Evolutionary conservation across 208 protist species (phyloP), one percentile per base, ranked within the genome.

Genomic region (Wallacemonas collosoma): DNA sequence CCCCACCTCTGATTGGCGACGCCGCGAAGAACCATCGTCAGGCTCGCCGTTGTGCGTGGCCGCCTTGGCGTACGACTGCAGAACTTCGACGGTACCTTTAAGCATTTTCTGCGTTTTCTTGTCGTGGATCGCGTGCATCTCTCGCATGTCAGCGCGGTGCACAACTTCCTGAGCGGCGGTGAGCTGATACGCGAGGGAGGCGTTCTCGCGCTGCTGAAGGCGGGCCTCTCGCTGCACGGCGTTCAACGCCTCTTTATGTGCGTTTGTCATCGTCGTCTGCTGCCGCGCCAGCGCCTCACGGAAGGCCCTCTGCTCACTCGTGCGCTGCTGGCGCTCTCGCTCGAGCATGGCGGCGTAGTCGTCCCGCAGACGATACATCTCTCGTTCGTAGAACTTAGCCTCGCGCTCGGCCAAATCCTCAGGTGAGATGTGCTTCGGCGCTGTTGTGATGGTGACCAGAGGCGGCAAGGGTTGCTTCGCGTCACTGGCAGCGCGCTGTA

Each of bases 251-350:
- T 84, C 76, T 35, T 72, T 82, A 58, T 95, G 86, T 43, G 87
- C 75, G 54, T 61, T 60, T 36, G 76, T 60, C 68, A 91, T 64
- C 14, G 36, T 71, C 3, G 75, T 64, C 64, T 86, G 76, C 69
- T 91, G 86, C 11, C 44, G 40, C 61, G 86, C 62, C 61, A 95
- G 79, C 1, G 88, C 67, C 15, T 85, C 73, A n/a, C 65, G 71
- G 73, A 91, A 93, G 39, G 88, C 86, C 1, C 50, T 76, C 14
- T 77, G 80, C 74, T 95, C 91, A 26, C 79, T 64, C 40, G 53
- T 61, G 8, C 87, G 86, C 66, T 89, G 75, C 44, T 70, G 48
- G 11, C 73, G 48, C 64, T 93, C 88, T 35, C 89, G 77, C 44
- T 86, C 71, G 2, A 87, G 73, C 54, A 85, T 56, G 8, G 54